Base-by-base conservation (phyloP, 2,329 filamentous ascomycete species). In the Beauveria sp. region DNA sequence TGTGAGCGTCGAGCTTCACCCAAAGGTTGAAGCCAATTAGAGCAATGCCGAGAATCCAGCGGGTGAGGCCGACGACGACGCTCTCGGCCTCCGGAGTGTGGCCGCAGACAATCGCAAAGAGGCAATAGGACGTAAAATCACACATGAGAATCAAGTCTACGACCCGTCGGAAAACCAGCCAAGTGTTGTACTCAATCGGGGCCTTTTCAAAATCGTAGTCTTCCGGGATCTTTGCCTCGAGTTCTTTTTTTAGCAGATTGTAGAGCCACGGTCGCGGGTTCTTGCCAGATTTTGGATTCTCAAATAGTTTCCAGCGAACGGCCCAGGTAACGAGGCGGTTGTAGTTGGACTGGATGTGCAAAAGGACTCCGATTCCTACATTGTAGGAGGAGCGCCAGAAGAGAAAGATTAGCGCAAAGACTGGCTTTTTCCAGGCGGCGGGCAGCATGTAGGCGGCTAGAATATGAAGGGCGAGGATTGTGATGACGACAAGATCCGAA, bases 81-180 rank as follows among this genome's bases (percentile, higher is more conserved):
- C 82, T 83, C 77, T 99, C 95, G 58, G 84, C 87, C 4, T 77
- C 79, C 8, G 95, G 95, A 43, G 83, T 86, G 71, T 88, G 85
- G 65, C 86, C 88, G 75, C 93, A 97, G 64, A 93, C 90, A 68
- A 96, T 85, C 67, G 95, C 93, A 78, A 98, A 99, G 62, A 97
- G 85, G 75, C 91, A 95, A 81, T 98, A 99, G 54, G 93, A 96
- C 65, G 90, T 88, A 74, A 99, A 99, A 78, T 99, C 95, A 81
- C 93, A 97, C 92, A 99, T 96, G 71, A 99, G 81, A 72, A 98
- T 97, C 73, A 99, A 79, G 78, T 99, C 95, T 72, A 98, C 95
- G 38, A 98, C 85, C 69, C 95, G 88, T 68, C 95, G 88, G 79
- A 99, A 99, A 67, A 97, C 86, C 62, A 99, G 84, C 95, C 95